A percentile compares a stretch with the other conserved stretches of the same genome.
These are phyloP conservation scores for Saccharomyces paradoxus DNA, from an alignment of 805 yeast species.

Conservation along the genomic window DNA sequence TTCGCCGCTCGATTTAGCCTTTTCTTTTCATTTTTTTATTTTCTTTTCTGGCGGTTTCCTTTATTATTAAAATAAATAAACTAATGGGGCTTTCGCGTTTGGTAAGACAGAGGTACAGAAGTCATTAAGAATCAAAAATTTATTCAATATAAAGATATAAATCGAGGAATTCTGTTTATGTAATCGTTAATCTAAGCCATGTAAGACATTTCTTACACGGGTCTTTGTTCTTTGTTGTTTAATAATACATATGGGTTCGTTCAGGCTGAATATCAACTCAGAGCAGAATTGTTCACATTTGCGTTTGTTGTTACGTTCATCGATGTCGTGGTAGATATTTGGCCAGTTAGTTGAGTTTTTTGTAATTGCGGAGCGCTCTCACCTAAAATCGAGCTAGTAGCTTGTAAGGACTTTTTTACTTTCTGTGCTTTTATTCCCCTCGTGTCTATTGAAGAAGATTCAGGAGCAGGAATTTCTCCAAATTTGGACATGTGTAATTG, in stretches of 20 bases:
- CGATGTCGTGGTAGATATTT: not conserved
- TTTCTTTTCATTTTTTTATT: not conserved
- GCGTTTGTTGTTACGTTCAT: not conserved
- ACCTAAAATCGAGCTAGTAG: not conserved
- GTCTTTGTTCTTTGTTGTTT: not conserved
- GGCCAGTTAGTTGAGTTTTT: not conserved
- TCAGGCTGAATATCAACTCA: not conserved
- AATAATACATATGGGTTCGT: not conserved
- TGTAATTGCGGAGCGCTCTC: not conserved
- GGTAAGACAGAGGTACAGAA: not conserved
- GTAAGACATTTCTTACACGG: not conserved
- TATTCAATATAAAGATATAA: not conserved
- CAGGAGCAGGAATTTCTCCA: constrained; percentile 32
- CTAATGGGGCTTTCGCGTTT: not conserved
- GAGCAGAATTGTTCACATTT: not conserved
- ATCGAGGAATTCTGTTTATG: not conserved
- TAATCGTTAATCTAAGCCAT: not conserved
- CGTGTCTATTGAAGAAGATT: not conserved
- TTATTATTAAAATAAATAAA: not conserved
- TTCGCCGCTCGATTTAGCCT: not conserved
- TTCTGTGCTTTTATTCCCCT: not conserved
- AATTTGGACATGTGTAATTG: constrained; percentile 55
- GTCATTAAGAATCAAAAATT: not conserved
- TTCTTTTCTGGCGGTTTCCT: not conserved
- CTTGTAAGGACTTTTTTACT: not conserved